Percentiles rank a stretch among this genome's conserved stretches.
Evolutionary conservation across 2,329 filamentous ascomycete species (phyloP).

Genomic region (Fusarium mangiferae): DNA sequence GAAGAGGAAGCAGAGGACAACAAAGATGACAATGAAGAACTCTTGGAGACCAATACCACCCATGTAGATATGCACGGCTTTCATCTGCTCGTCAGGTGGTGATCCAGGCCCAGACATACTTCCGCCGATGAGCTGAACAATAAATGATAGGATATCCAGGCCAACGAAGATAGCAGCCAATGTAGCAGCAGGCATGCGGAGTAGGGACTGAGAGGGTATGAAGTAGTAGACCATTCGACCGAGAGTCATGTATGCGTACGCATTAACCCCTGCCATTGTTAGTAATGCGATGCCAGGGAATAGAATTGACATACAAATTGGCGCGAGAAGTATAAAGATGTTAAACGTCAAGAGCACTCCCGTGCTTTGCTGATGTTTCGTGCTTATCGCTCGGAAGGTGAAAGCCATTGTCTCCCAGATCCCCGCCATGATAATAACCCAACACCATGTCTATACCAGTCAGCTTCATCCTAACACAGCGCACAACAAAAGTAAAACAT

Average conservation of each 20-base stretch:
- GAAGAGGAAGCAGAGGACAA: slow-evolving; percentile 46
- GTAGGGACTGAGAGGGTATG: slow-evolving; percentile 50
- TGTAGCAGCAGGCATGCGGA: slow-evolving; percentile 49
- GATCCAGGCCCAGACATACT: slow-evolving; percentile 42
- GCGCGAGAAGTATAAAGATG: slow-evolving; percentile 39
- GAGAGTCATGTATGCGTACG: slow-evolving; percentile 59
- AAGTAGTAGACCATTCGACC: slow-evolving; percentile 59
- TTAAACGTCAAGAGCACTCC: slow-evolving; percentile 36
- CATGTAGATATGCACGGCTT: slow-evolving; percentile 60
- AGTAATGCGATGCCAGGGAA: fast-evolving
- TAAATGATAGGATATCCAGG: slow-evolving; percentile 52
- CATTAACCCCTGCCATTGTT: slow-evolving; percentile 53
- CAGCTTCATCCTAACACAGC: not conserved
- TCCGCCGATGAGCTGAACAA: slow-evolving; percentile 50
- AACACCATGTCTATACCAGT: slow-evolving; percentile 45
- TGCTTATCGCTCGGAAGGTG: slow-evolving; percentile 35
- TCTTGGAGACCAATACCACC: slow-evolving; percentile 63
- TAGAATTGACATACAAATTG: slow-evolving; percentile 30
- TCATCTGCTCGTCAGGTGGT: slow-evolving; percentile 41
- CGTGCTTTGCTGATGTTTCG: slow-evolving; percentile 30
- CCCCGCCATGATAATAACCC: slow-evolving; percentile 52
- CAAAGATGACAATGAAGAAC: slow-evolving; percentile 60
- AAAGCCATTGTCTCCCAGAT: slow-evolving; percentile 41
- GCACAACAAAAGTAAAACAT: slow-evolving; percentile 17
- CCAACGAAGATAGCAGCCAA: slow-evolving; percentile 54